A percentile compares a stretch with the other conserved stretches of the same genome.
Evolutionary conservation across 2,329 filamentous ascomycete genomes (phyloP).

Genomic region (Sarocladiaceae sp.): DNA sequence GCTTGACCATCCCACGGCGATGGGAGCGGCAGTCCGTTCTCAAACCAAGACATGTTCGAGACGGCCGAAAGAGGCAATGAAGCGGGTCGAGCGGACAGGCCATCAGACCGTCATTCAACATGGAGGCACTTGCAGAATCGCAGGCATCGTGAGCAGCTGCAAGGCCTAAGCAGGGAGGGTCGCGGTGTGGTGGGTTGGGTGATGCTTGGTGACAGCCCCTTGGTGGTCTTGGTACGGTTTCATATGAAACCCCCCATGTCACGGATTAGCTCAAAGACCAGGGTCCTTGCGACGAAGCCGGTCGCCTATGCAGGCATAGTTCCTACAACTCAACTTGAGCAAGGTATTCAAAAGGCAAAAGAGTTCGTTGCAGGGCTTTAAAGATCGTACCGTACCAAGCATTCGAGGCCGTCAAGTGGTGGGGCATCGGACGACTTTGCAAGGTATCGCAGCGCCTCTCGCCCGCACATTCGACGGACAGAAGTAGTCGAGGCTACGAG

Average conservation of each 20-base stretch:
- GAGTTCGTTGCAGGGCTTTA: background rate
- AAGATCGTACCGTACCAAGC: background rate
- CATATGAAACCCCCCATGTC: conserved; percentile 43
- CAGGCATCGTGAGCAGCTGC: background rate
- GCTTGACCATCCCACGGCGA: background rate
- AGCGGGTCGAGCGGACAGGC: background rate
- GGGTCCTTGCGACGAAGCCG: background rate
- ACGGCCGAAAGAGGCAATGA: background rate
- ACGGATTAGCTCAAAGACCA: conserved; percentile 26
- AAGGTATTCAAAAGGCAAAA: background rate
- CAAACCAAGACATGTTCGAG: conserved; percentile 9
- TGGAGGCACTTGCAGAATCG: background rate
- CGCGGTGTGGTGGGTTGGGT: conserved; percentile 13
- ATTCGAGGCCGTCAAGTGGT: background rate
- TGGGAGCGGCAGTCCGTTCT: conserved; percentile 2
- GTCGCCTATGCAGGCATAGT: background rate
- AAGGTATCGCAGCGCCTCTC: background rate
- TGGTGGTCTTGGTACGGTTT: conserved; percentile 29
- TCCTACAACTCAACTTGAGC: background rate
- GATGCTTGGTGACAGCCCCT: background rate
- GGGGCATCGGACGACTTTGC: conserved; percentile 5
- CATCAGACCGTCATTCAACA: background rate
- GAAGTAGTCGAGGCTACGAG: background rate
- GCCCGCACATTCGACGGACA: background rate
- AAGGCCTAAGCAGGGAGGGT: conserved; percentile 5